Conservation (phyloP, 768 basidiomycete genomes). For the Thelephora ganbajun region DNA sequence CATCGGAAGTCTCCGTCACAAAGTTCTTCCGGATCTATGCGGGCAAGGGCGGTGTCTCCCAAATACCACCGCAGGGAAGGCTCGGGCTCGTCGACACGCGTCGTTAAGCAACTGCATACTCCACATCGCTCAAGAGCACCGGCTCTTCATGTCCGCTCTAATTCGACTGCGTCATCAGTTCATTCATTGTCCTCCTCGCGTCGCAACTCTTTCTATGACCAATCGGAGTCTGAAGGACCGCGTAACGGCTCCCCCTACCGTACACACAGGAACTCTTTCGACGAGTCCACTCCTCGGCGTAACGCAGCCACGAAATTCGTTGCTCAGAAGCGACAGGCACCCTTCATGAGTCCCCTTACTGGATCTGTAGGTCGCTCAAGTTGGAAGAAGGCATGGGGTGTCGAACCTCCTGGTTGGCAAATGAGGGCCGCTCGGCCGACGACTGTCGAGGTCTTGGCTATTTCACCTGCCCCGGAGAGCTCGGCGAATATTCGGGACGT, state of each 20-base stretch:
- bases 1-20: slow-evolving; percentile 68
- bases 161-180: slow-evolving; percentile 64
- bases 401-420: slow-evolving; percentile 80
- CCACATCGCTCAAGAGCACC: slow-evolving; percentile 8
- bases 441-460: slow-evolving; percentile 56
- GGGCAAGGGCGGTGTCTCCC: slow-evolving; percentile 57
- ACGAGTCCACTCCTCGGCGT: slow-evolving; percentile 29
- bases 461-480: slow-evolving; percentile 31
- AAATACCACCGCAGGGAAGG: slow-evolving; percentile 68
- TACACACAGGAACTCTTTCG: slow-evolving; percentile 32
- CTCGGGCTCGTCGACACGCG: slow-evolving; percentile 73
- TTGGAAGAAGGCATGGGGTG: slow-evolving; percentile 86
- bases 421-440: slow-evolving; percentile 39
- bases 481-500: slow-evolving; percentile 53
- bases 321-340: slow-evolving; percentile 69
- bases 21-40: slow-evolving; percentile 59
- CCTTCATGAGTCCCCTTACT: slow-evolving; percentile 47
- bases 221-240: slow-evolving; percentile 52
- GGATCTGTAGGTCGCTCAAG: slow-evolving; percentile 47
- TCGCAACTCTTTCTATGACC: slow-evolving; percentile 66
- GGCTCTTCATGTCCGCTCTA: slow-evolving; percentile 48
- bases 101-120: slow-evolving; percentile 50
- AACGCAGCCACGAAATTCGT: slow-evolving; percentile 46
- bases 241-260: slow-evolving; percentile 54
- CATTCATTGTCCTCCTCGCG: slow-evolving; percentile 68